Evolutionary conservation across 23 red algal species (phyloP).

Genomic region (Gracilariopsis chorda): DNA sequence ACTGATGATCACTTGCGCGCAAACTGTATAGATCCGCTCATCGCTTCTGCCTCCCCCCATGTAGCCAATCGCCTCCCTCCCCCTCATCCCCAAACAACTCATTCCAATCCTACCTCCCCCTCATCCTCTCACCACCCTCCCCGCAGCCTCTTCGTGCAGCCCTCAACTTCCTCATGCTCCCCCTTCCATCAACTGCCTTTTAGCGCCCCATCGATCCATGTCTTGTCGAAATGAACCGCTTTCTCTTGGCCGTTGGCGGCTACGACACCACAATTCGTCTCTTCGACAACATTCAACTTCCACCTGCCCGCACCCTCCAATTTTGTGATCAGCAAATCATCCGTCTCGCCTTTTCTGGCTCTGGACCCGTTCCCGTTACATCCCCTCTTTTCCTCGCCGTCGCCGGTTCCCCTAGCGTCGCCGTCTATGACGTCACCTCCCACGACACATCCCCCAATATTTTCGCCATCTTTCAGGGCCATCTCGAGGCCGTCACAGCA

Average conservation of each 20-base stretch:
- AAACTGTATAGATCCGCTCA: no score
- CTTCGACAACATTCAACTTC: slow-evolving; percentile 12
- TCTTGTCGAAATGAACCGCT: slow-evolving; percentile 14
- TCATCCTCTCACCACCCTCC: neutral
- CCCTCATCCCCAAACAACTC: neutral
- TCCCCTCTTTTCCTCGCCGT: slow-evolving; percentile 39
- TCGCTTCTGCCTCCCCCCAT: neutral
- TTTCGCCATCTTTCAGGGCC: slow-evolving; percentile 6
- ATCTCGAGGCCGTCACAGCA: slow-evolving; percentile 45
- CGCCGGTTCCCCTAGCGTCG: slow-evolving; percentile 44
- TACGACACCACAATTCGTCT: slow-evolving; percentile 62
- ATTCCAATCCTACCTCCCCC: neutral
- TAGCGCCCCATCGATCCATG: slow-evolving; percentile 12
- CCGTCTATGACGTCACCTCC: slow-evolving; percentile 45
- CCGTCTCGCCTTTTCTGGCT: slow-evolving; percentile 32
- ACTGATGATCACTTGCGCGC: no score
- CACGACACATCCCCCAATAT: slow-evolving; percentile 13
- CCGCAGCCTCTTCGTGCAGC: neutral
- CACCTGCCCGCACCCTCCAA: neutral
- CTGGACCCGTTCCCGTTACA: neutral
- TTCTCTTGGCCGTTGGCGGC: slow-evolving; percentile 41
- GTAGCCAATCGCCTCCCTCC: neutral
- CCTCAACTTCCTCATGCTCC: neutral
- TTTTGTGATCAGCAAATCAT: slow-evolving; percentile 51
- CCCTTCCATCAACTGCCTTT: neutral